Evolutionary conservation across 2,329 filamentous ascomycete genomes (phyloP).

Genomic region (Claviceps sp.): DNA sequence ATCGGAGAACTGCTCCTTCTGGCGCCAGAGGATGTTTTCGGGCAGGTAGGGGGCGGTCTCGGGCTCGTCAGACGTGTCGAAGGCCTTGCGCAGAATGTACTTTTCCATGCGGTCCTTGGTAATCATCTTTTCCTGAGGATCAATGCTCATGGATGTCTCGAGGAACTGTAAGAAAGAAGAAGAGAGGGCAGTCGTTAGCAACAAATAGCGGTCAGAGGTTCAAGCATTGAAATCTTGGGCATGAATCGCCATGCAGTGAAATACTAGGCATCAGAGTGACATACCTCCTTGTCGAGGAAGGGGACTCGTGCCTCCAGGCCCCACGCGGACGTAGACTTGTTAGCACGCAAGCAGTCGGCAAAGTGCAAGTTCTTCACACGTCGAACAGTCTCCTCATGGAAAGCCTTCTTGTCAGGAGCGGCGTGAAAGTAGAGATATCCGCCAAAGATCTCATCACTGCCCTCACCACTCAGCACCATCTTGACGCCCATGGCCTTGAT

Average conservation of each 20-base stretch:
- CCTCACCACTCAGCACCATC: slow-evolving; percentile 97
- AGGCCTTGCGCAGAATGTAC: slow-evolving; percentile 95
- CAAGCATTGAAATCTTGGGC: no score
- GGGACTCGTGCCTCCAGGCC: slow-evolving; percentile 94
- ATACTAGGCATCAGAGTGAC: slow-evolving; percentile 8
- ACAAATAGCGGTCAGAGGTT: neutral
- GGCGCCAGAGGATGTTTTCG: slow-evolving; percentile 88
- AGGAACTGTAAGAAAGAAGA: slow-evolving; percentile 49
- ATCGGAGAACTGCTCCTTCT: slow-evolving; percentile 99
- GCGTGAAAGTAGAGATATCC: slow-evolving; percentile 98
- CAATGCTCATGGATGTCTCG: slow-evolving; percentile 82
- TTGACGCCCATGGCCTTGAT: slow-evolving; percentile 99
- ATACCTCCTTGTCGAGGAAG: slow-evolving; percentile 83
- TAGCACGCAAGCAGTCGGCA: slow-evolving; percentile 91
- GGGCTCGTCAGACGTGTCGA: slow-evolving; percentile 83
- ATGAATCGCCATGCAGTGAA: no score
- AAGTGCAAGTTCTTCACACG: slow-evolving; percentile 94
- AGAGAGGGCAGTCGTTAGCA: slow-evolving; percentile 2
- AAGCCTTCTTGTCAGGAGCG: slow-evolving; percentile 78
- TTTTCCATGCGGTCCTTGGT: slow-evolving; percentile 84
- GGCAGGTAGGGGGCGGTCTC: slow-evolving; percentile 78
- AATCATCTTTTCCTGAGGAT: slow-evolving; percentile 93
- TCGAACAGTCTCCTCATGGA: slow-evolving; percentile 89
- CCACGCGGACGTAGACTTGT: slow-evolving; percentile 98
- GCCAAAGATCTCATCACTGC: slow-evolving; percentile 95